Percentiles rank a stretch among this genome's conserved stretches.
phyloP scores from a whole-genome alignment of 2,329 filamentous ascomycete species.

The Seiridium unicorne region DNA sequence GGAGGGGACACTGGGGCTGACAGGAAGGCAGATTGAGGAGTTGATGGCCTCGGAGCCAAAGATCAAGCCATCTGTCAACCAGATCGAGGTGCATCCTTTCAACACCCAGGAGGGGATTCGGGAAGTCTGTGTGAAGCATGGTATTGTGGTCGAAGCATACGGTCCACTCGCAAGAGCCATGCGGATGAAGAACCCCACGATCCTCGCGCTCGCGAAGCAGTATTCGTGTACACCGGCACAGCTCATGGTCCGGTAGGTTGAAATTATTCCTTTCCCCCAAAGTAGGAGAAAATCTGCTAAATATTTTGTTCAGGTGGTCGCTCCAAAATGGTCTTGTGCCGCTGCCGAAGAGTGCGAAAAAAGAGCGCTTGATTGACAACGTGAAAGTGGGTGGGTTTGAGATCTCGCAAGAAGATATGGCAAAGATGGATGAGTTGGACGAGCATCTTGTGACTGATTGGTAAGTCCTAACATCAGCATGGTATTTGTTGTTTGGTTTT shows the following conservation, averaged over 20 bases:
- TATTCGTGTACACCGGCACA: conserved; percentile 72
- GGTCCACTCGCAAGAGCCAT: conserved; percentile 72
- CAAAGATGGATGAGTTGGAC: conserved; percentile 61
- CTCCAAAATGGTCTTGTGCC: conserved; percentile 72
- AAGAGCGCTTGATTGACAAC: conserved; percentile 64
- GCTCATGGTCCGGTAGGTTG: conserved; percentile 57
- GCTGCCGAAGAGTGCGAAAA: conserved; percentile 68
- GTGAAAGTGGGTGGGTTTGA: conserved; percentile 58
- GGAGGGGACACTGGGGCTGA: background rate
- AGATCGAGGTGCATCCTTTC: conserved; percentile 82
- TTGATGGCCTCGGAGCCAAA: conserved; percentile 61
- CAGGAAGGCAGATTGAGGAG: conserved; percentile 57
- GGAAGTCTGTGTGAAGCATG: conserved; percentile 61
- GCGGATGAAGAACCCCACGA: conserved; percentile 65
- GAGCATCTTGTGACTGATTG: conserved; percentile 72
- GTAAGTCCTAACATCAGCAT: conserved; percentile 29
- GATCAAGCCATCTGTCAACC: conserved; percentile 69
- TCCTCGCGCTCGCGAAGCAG: conserved; percentile 62
- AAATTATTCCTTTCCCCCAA: background rate
- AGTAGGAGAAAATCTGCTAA: background rate
- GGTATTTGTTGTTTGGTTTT: background rate
- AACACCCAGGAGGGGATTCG: conserved; percentile 70
- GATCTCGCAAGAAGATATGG: conserved; percentile 63
- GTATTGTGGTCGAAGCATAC: conserved; percentile 75
- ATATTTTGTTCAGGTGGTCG: conserved; percentile 58